Evolutionary conservation across 2,329 filamentous ascomycete species (phyloP).

Genomic region (Hypoxylon sp.): DNA sequence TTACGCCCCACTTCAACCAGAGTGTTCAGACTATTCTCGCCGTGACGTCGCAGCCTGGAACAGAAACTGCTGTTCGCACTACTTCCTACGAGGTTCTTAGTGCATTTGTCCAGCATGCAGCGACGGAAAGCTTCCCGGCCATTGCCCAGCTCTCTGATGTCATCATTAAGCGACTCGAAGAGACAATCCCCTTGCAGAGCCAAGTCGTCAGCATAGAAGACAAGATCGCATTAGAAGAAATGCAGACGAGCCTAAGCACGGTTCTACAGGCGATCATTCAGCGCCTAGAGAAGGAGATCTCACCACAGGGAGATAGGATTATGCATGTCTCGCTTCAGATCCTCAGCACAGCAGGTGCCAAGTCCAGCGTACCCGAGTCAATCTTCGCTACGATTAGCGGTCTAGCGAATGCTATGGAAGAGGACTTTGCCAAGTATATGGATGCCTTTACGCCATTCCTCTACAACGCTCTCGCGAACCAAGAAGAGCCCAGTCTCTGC

Average conservation of each 20-base stretch:
- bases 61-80: slow-evolving; percentile 90
- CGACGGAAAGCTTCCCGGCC: slow-evolving; percentile 84
- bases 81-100: slow-evolving; percentile 98
- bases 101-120: slow-evolving; percentile 91
- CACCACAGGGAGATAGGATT: slow-evolving; percentile 90
- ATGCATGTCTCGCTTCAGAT: slow-evolving; percentile 91
- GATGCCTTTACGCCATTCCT: slow-evolving; percentile 92
- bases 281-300: slow-evolving; percentile 90
- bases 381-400: slow-evolving; percentile 93
- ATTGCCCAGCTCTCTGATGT: slow-evolving; percentile 89
- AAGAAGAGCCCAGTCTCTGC: slow-evolving; percentile 94
- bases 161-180: slow-evolving; percentile 90
- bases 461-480: slow-evolving; percentile 93
- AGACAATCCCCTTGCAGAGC: slow-evolving; percentile 87
- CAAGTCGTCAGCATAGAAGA: slow-evolving; percentile 98
- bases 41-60: slow-evolving; percentile 85
- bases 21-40: slow-evolving; percentile 88
- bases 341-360: slow-evolving; percentile 80
- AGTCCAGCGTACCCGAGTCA: slow-evolving; percentile 94
- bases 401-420: slow-evolving; percentile 91
- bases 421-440: slow-evolving; percentile 98
- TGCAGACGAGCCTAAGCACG: slow-evolving; percentile 95
- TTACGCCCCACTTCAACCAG: slow-evolving; percentile 93
- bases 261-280: slow-evolving; percentile 93
- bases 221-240: slow-evolving; percentile 94